Evolutionary conservation across 352 stramenopile species (phyloP).

Genomic region (Pilasporangium apinafurcum): DNA sequence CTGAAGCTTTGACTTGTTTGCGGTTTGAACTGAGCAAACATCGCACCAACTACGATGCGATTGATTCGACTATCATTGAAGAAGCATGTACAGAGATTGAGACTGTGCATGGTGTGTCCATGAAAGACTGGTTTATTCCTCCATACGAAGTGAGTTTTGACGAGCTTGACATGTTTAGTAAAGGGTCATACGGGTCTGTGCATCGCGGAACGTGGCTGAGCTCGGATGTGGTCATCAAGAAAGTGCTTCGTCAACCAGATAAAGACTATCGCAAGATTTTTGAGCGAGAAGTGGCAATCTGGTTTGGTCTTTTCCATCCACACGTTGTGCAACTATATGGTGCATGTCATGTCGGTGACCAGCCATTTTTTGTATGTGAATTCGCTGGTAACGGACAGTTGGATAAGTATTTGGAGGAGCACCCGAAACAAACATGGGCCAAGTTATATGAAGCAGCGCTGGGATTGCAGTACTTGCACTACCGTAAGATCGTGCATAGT

Average conservation of each 20-base stretch:
- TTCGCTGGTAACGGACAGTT: not conserved
- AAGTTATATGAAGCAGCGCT: not conserved
- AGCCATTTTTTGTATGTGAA: constrained; percentile 2
- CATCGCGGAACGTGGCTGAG: constrained; percentile 14
- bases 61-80: no score
- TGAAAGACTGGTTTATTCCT: constrained; percentile 14
- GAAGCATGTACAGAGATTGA: no score
- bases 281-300: constrained; percentile 24
- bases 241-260: not conserved
- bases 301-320: constrained; percentile 18
- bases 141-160: constrained; percentile 6
- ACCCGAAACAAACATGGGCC: constrained; percentile 35
- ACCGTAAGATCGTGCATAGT: constrained; percentile 1
- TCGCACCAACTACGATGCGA: constrained; percentile 25
- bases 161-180: constrained; percentile 6
- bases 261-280: constrained; percentile 7
- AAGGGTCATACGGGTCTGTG: constrained; percentile 7
- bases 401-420: constrained; percentile 7
- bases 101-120: no score
- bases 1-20: constrained; percentile 1
- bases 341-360: constrained; percentile 12
- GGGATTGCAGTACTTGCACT: not conserved
- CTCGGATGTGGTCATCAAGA: constrained; percentile 28
- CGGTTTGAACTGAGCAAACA: constrained; percentile 2
- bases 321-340: constrained; percentile 25